Conservation (phyloP, 2,329 filamentous ascomycete genomes). For the Xylariaceae sp. region DNA sequence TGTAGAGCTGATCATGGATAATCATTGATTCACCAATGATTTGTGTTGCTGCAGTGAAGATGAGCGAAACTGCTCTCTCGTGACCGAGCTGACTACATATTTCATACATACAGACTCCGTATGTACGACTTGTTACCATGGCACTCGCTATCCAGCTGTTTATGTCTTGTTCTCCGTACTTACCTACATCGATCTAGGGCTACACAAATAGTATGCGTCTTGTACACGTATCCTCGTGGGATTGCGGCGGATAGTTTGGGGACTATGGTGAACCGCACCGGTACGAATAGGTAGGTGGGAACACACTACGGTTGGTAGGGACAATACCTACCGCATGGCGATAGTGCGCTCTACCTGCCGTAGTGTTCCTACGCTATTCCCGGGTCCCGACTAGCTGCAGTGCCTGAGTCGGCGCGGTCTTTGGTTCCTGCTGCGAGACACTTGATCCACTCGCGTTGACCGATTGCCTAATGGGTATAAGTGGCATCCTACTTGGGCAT, state of each 20-base stretch:
- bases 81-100: background rate
- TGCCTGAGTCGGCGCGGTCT: conserved; percentile 1
- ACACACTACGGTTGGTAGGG: no score
- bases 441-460: conserved; percentile 26
- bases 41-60: conserved; percentile 4
- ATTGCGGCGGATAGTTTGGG: conserved; percentile 1
- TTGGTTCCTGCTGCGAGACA: conserved; percentile 26
- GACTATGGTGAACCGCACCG: background rate
- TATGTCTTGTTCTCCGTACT: background rate
- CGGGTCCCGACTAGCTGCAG: background rate
- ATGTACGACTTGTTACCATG: conserved; percentile 6
- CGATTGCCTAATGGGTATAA: conserved; percentile 22
- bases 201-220: conserved; percentile 3
- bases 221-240: conserved; percentile 8
- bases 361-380: background rate
- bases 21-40: no score
- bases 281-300: no score
- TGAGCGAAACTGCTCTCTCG: conserved; percentile 10
- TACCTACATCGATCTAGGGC: background rate
- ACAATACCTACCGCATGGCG: no score
- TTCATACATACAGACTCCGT: conserved; percentile 7
- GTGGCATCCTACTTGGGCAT: conserved; percentile 17
- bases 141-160: conserved; percentile 13
- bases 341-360: background rate
- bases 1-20: conserved; percentile 9